These are phyloP conservation scores for Phytomonas sp. DNA, from an alignment of 208 protist genomes.

Conservation along the genomic window DNA sequence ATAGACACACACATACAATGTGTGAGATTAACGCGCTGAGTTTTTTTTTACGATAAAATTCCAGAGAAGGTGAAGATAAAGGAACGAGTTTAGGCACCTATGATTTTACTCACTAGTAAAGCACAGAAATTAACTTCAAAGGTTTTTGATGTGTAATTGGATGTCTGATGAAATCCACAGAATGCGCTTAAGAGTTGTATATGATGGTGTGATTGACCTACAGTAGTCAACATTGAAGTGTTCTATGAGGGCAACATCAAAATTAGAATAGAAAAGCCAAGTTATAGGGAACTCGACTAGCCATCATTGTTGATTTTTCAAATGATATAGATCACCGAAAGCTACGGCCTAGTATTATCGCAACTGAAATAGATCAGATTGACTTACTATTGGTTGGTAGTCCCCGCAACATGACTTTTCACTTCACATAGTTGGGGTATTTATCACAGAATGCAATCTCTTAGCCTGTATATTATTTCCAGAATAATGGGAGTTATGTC, in stretches of 20 bases:
- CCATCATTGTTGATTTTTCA: not conserved
- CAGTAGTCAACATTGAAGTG: not conserved
- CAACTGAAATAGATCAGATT: slow-evolving; percentile 64
- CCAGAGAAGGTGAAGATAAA: not conserved
- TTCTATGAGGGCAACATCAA: not conserved
- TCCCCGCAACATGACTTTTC: slow-evolving; percentile 37
- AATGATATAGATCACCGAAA: slow-evolving; percentile 20
- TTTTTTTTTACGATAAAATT: not conserved
- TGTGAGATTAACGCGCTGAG: not conserved
- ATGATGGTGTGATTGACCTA: not conserved
- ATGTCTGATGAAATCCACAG: not conserved
- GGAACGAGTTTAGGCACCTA: not conserved
- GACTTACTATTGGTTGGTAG: slow-evolving; percentile 57
- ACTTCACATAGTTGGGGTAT: slow-evolving; percentile 36
- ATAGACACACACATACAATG: not conserved
- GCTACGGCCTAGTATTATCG: slow-evolving; percentile 52
- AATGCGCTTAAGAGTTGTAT: not conserved
- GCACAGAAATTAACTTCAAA: not conserved
- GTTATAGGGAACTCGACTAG: not conserved
- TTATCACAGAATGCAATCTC: slow-evolving; percentile 63
- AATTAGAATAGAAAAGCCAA: not conserved
- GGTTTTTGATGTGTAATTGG: not conserved
- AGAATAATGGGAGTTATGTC: slow-evolving; percentile 49
- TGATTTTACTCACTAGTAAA: not conserved
- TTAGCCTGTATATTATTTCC: slow-evolving; percentile 42